Evolutionary conservation across 148 eudicot genomes (phyloP).

Genomic region (Rhododendron kiyosumense): DNA sequence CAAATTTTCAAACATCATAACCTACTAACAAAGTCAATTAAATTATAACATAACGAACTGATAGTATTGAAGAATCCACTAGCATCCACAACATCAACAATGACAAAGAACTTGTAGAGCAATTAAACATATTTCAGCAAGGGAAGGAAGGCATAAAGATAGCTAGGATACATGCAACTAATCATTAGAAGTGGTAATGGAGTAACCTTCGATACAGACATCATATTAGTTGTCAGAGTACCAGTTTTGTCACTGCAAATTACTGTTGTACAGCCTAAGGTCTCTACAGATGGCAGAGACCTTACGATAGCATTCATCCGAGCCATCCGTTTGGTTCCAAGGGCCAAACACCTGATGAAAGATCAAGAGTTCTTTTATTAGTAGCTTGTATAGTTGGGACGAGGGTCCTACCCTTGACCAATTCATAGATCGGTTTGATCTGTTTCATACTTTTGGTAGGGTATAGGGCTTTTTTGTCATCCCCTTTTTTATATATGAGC

Average conservation of each 20-base stretch:
- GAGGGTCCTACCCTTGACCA: too few species aligned
- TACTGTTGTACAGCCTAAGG: slow-evolving; percentile 97
- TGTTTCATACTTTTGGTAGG: too few species aligned
- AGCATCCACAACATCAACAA: background rate
- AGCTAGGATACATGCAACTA: background rate
- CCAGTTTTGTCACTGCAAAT: slow-evolving; percentile 99
- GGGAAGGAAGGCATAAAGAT: background rate
- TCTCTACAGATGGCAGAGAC: slow-evolving; percentile 97
- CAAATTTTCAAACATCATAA: background rate
- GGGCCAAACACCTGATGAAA: slow-evolving; percentile 81
- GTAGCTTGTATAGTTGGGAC: background rate
- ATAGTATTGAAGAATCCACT: background rate
- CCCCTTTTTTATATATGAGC: too few species aligned
- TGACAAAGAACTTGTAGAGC: background rate
- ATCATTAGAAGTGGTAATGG: background rate
- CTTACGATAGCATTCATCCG: slow-evolving; percentile 96
- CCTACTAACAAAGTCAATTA: background rate
- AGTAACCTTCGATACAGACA: slow-evolving; percentile 93
- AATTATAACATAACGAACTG: background rate
- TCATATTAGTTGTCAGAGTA: slow-evolving; percentile 97
- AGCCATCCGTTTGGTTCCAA: slow-evolving; percentile 99
- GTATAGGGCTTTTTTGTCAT: too few species aligned
- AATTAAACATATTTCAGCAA: background rate
- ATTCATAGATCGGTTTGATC: too few species aligned
- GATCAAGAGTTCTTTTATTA: background rate